Evolutionary conservation across 148 eudicot genomes (phyloP).

Genomic region (Chenopodium album): DNA sequence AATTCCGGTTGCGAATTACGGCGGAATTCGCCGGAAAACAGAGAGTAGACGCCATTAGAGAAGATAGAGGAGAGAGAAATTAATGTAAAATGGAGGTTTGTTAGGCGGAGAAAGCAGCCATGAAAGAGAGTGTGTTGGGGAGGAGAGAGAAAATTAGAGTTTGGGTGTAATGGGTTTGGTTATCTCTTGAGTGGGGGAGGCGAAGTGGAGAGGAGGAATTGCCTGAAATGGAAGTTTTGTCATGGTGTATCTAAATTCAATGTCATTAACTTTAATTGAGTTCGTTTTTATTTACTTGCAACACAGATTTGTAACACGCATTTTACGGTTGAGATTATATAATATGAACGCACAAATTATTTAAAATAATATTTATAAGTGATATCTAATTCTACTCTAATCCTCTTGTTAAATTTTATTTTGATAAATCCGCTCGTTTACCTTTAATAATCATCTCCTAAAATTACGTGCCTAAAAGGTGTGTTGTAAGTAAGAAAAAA

Average conservation of each 20-base stretch:
- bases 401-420: too few relatives aligned
- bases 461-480: too few relatives aligned
- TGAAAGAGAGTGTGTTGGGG: not conserved
- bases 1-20: conserved; percentile 26
- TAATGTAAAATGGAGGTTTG: not conserved
- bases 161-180: not conserved
- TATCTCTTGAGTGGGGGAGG: not conserved
- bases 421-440: too few relatives aligned
- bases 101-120: not conserved
- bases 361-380: too few relatives aligned
- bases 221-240: not conserved
- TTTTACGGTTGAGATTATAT: too few relatives aligned
- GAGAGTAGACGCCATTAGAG: conserved; percentile 33
- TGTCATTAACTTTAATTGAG: not conserved
- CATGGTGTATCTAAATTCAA: not conserved
- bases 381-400: too few relatives aligned
- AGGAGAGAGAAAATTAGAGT: not conserved
- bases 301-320: too few relatives aligned
- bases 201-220: not conserved
- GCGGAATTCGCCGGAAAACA: conserved; percentile 50
- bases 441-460: too few relatives aligned
- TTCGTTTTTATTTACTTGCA: too few relatives aligned
- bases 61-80: not conserved
- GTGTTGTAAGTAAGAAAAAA: too few relatives aligned
- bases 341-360: too few relatives aligned